A percentile compares a stretch with the other conserved stretches of the same genome.
Conservation (phyloP, 306 rosid species). For the Quercus rubra region DNA sequence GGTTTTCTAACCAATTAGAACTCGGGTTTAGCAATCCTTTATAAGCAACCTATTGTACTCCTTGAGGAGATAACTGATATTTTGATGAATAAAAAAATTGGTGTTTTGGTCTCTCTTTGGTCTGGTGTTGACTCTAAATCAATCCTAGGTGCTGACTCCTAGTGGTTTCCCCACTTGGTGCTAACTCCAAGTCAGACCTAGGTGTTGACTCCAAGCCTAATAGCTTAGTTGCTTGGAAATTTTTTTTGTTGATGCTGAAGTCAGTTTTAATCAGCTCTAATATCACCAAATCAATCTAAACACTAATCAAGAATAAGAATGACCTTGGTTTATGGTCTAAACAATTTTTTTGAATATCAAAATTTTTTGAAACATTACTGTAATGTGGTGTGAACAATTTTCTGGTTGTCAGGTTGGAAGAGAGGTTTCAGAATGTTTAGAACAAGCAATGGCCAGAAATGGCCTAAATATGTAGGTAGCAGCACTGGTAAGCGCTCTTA, state of each 20-base stretch:
- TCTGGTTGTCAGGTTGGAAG: slow-evolving; percentile 65
- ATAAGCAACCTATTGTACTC: too few relatives aligned
- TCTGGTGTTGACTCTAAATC: too few relatives aligned
- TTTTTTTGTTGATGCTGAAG: slow-evolving; percentile 3
- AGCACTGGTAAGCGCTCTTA: slow-evolving; percentile 59
- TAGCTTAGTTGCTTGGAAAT: not conserved
- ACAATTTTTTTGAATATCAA: not conserved
- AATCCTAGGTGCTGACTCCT: too few relatives aligned
- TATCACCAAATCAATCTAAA: not conserved
- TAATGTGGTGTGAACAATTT: not conserved
- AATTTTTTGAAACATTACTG: too few relatives aligned
- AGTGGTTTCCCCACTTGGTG: too few relatives aligned
- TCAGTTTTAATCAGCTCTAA: not conserved
- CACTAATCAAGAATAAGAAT: not conserved
- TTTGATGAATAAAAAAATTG: too few relatives aligned
- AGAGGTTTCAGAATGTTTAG: slow-evolving; percentile 72
- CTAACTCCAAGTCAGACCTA: too few relatives aligned
- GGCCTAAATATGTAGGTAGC: slow-evolving; percentile 73
- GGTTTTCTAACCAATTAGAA: too few relatives aligned
- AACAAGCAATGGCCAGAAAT: slow-evolving; percentile 58
- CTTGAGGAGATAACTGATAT: too few relatives aligned
- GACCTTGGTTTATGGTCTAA: not conserved
- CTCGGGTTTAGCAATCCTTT: too few relatives aligned
- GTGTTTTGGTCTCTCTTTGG: too few relatives aligned
- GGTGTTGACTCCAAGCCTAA: too few relatives aligned